Base-by-base conservation (phyloP, 2,329 filamentous ascomycete genomes). In the Talaromyces funiculosus region DNA sequence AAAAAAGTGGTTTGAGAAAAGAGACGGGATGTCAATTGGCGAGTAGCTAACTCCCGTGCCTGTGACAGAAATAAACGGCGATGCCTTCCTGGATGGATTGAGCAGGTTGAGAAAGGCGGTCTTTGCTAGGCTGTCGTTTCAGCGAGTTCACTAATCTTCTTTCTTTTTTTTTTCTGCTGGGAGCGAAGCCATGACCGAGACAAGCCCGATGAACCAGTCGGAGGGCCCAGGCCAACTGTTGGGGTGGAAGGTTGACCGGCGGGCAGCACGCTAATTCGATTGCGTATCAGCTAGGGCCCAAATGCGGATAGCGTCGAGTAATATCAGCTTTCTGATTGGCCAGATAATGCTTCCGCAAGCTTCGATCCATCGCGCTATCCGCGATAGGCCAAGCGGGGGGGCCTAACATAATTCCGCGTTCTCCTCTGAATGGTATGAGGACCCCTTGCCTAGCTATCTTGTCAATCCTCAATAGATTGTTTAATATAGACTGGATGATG, bases 161-260 rank as follows among this genome's bases (percentile, higher is more conserved):
- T 40, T 38, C 16, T 22, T 24, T 45, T 57, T 40, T 37, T 53
- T 40, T 53, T 53, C 37, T 59, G 57, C 35, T 59, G 57, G 47
- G 57, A 53, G 45, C 24, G 53, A 54, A 16, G 10, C 24, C 35
- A 37, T 22, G 33, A 22, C 58, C 38, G 40, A 60, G 51, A 47
- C 58, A 47, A 42, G 53, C 3, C 57, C 51, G 57, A 59, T 6
- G 47, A 45, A 29, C 51, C 33, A 47, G 57, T 49, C 33, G 31
- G 43, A 33, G 45, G 59, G 59, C 40, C 59, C 59, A 61, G 59
- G 59, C 59, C 59, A 61, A 61, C 59, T 57, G 59, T 61, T 61
- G 59, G 59, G 59, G 54, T 51, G 35, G 57, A 58, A 49, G 43
- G 40, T 51, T 58, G 43, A 56, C 38, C 22, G 22, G 35, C 53